Base-by-base conservation (phyloP, 2,329 filamentous ascomycete species). In the Fusarium illudens region DNA sequence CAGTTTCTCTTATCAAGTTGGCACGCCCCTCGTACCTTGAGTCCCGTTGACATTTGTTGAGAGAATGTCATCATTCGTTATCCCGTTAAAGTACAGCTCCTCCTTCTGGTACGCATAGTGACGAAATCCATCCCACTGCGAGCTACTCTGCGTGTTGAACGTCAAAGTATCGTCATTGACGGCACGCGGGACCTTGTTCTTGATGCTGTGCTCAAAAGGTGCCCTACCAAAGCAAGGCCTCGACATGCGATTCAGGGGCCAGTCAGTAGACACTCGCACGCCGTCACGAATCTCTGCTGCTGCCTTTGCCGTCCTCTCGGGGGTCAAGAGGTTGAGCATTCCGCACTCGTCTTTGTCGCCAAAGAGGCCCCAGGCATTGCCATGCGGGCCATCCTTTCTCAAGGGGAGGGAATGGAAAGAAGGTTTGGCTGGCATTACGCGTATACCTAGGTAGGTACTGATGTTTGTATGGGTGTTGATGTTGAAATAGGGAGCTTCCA, bases 331-430 rank as follows among this genome's bases (percentile, higher is more conserved):
- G 71, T 87, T 87, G 2, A 88, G 77, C 69, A 83, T 85, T 22
- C 86, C 86, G 11, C 86, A 78, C 65, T 87, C 77, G 61, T 88
- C 86, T 3, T 78, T 59, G 6, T 77, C 71, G 3, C 85, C 85
- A 64, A 84, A 87, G 5, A 86, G 80, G 1, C 84, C 84, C 86
- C 86, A 88, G 6, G 86, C 84, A 59, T 87, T 87, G 8, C 83
- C 83, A 3, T 75, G 79, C 7, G 85, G 84, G 0, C 84, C 84
- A 58, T 79, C 74, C 48, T 83, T 82, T 58, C 80, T 79, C 1
- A 87, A 78, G 0, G 85, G 85, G 0, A 87, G 81, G 4, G 79
- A 75, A 7, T 82, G 76, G 63, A 86, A 86, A 0, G 75, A 52
- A 0, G 76, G 75, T 27, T 68, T 67, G 2, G 22, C 4, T 2